These are phyloP conservation scores for Psophocarpus tetragonolobus DNA, from an alignment of 306 rosid genomes.

Conservation along the genomic window DNA sequence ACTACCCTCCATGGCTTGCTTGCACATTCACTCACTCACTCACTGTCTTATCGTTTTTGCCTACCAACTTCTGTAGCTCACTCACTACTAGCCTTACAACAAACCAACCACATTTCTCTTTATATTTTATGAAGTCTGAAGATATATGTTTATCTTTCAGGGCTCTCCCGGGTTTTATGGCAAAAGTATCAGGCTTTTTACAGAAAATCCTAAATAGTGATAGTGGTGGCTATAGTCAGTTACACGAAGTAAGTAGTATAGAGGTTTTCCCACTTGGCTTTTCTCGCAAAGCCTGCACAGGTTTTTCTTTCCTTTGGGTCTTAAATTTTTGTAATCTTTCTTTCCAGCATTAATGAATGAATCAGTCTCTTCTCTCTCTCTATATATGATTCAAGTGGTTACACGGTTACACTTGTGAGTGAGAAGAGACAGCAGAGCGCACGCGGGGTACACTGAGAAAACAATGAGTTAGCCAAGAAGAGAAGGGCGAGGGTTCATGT, in stretches of 20 bases:
- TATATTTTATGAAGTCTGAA: background rate
- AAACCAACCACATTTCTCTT: background rate
- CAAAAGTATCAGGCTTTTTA: constrained; percentile 63
- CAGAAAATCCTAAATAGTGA: constrained; percentile 64
- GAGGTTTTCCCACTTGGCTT: constrained; percentile 33
- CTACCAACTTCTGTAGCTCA: background rate
- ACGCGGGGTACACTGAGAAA: constrained; percentile 36
- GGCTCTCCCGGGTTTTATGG: constrained; percentile 92
- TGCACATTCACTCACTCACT: background rate
- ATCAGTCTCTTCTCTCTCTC: background rate
- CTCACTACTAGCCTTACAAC: background rate
- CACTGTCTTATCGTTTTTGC: constrained; percentile 15
- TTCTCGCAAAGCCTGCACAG: constrained; percentile 49
- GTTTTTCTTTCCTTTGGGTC: constrained; percentile 34
- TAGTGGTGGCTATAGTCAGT: constrained; percentile 35
- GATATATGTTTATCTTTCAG: constrained; percentile 4
- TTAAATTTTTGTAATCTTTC: constrained; percentile 18
- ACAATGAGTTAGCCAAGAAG: constrained; percentile 26
- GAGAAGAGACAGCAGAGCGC: constrained; percentile 8
- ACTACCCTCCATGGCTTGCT: constrained; percentile 54
- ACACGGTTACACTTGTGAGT: background rate
- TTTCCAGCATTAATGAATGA: constrained; percentile 28
- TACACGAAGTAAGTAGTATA: constrained; percentile 28
- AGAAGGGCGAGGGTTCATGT: background rate
- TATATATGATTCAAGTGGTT: background rate